phyloP scores from a whole-genome alignment of 2,329 filamentous ascomycete genomes.

The Elsinoe arachidis region DNA sequence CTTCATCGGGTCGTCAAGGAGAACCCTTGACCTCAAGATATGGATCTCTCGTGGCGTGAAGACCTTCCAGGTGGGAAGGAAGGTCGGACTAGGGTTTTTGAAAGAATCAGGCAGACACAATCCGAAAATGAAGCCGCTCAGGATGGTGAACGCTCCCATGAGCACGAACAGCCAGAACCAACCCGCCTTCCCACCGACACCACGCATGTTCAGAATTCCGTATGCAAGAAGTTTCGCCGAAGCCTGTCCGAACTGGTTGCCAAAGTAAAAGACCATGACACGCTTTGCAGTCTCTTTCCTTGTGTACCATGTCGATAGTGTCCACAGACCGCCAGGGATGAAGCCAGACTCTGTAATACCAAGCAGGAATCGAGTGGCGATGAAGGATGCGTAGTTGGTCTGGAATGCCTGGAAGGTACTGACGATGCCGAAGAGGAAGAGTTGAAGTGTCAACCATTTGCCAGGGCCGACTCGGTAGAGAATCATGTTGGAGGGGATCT shows the following conservation, averaged over 20 bases:
- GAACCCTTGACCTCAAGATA: conserved; percentile 23
- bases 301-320: conserved; percentile 43
- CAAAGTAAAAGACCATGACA: conserved; percentile 34
- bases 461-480: conserved; percentile 30
- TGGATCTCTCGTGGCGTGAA: conserved; percentile 26
- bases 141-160: conserved; percentile 15
- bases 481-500: conserved; percentile 27
- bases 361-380: conserved; percentile 32
- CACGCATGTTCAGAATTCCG: conserved; percentile 18
- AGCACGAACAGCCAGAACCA: conserved; percentile 19
- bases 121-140: conserved; percentile 22
- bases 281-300: conserved; percentile 39
- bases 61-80: conserved; percentile 20
- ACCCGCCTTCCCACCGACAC: conserved; percentile 14
- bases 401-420: conserved; percentile 36
- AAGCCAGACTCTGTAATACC: conserved; percentile 36
- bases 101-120: conserved; percentile 27
- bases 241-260: conserved; percentile 36
- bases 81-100: conserved; percentile 23
- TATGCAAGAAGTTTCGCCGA: conserved; percentile 25
- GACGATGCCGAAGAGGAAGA: conserved; percentile 31
- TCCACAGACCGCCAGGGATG: conserved; percentile 41
- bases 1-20: conserved; percentile 26
- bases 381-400: conserved; percentile 30
- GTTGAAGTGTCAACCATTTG: conserved; percentile 32